A percentile compares a stretch with the other conserved stretches of the same genome.
Evolutionary conservation across 495 filamentous ascomycete genomes (phyloP).

Genomic region (Penicillium canariense): DNA sequence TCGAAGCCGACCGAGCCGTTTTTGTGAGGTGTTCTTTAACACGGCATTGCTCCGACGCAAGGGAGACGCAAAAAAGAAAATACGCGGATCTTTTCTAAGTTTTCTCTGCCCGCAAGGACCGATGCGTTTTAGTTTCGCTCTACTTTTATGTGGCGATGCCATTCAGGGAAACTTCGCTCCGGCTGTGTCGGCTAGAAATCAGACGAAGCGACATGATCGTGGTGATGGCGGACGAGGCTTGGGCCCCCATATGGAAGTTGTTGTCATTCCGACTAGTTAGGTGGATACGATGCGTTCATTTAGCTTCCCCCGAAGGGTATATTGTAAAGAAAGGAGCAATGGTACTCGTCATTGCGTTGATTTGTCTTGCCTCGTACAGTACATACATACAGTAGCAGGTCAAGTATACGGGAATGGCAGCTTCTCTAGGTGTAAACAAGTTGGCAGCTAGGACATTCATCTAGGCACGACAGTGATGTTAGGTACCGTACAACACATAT

Average conservation of each 20-base stretch:
- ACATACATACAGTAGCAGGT: neutral
- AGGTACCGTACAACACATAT: neutral
- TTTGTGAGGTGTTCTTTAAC: constrained; percentile 14
- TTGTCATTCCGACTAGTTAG: neutral
- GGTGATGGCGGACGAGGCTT: neutral
- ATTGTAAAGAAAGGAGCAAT: neutral
- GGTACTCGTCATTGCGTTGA: neutral
- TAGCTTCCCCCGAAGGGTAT: neutral
- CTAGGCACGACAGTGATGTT: neutral
- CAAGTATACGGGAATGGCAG: neutral
- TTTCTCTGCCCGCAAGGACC: constrained; percentile 8
- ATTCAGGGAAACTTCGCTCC: neutral
- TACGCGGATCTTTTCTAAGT: constrained; percentile 7
- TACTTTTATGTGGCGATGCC: constrained; percentile 1
- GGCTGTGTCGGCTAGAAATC: neutral
- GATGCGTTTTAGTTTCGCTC: neutral
- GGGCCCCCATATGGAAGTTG: too few species aligned
- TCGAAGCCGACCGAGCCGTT: neutral
- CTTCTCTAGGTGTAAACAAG: neutral
- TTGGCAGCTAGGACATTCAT: neutral
- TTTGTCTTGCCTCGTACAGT: neutral
- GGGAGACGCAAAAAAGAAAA: constrained; percentile 17
- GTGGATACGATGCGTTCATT: neutral
- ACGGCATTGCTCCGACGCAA: constrained; percentile 30
- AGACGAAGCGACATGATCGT: neutral